phyloP scores from a whole-genome alignment of 495 filamentous ascomycete species.

The Thermochaetoides thermophila region DNA sequence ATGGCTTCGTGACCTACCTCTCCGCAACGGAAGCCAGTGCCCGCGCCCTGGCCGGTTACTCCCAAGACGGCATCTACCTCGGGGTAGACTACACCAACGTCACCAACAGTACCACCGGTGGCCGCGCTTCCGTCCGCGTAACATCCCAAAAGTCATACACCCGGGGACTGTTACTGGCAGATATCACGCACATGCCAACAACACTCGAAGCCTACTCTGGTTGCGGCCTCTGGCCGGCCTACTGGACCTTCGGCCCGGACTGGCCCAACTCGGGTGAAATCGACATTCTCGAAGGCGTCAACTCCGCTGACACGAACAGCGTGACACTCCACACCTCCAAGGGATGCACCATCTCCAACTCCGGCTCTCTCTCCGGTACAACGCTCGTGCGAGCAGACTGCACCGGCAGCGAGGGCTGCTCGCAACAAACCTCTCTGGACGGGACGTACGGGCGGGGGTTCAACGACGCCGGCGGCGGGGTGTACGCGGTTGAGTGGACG shows the following conservation, averaged over 20 bases:
- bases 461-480: constrained; percentile 57
- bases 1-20: constrained; percentile 56
- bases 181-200: constrained; percentile 64
- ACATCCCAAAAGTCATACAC: constrained; percentile 52
- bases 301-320: constrained; percentile 44
- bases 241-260: constrained; percentile 56
- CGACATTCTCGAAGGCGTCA: constrained; percentile 84
- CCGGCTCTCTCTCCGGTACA: constrained; percentile 33
- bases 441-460: constrained; percentile 52
- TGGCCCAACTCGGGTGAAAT: constrained; percentile 80
- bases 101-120: constrained; percentile 30
- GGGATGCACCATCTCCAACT: constrained; percentile 41
- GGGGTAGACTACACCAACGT: constrained; percentile 37
- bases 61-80: constrained; percentile 34
- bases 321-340: constrained; percentile 63
- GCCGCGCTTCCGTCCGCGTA: constrained; percentile 56
- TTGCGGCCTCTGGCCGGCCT: constrained; percentile 50
- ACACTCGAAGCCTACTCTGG: constrained; percentile 14
- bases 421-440: constrained; percentile 25
- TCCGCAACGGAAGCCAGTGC: constrained; percentile 39
- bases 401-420: constrained; percentile 37
- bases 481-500: constrained; percentile 70
- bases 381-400: constrained; percentile 31
- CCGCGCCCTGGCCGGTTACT: constrained; percentile 41
- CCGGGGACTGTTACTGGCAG: constrained; percentile 55